phyloP scores from a whole-genome alignment of 495 filamentous ascomycete species.

The Neurospora sp. region DNA sequence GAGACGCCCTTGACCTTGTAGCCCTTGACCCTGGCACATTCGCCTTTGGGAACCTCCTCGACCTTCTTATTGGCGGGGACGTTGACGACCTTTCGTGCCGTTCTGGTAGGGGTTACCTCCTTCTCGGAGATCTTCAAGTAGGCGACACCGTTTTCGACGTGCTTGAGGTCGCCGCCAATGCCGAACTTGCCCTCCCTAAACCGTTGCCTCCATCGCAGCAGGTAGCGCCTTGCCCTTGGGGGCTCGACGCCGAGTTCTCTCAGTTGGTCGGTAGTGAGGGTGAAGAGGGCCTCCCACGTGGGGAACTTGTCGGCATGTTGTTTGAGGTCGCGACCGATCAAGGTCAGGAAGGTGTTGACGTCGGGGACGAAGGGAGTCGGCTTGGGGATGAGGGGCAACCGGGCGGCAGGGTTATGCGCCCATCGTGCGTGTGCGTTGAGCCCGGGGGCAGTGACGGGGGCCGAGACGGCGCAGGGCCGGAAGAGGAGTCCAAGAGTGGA shows the following conservation, averaged over 20 bases:
- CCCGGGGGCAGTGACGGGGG: conserved; percentile 8
- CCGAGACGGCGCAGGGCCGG: conserved; percentile 14
- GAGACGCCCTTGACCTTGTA: conserved; percentile 55
- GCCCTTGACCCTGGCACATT: conserved; percentile 44
- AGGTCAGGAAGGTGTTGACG: conserved; percentile 72
- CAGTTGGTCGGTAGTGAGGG: conserved; percentile 62
- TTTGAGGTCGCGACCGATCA: conserved; percentile 80
- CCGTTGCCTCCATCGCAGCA: conserved; percentile 74
- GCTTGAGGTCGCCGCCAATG: conserved; percentile 63
- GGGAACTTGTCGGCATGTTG: conserved; percentile 75
- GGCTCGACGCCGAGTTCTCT: conserved; percentile 78
- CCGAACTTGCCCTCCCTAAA: conserved; percentile 69
- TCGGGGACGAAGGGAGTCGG: conserved; percentile 83
- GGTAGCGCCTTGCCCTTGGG: conserved; percentile 67
- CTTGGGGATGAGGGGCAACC: conserved; percentile 45
- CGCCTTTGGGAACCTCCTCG: conserved; percentile 29
- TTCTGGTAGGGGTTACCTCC: conserved; percentile 18
- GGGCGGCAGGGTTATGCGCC: conserved; percentile 18
- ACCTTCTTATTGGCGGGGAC: conserved; percentile 44
- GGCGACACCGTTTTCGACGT: conserved; percentile 63
- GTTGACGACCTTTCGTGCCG: conserved; percentile 52
- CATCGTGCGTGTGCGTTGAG: conserved; percentile 22
- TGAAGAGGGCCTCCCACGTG: conserved; percentile 83
- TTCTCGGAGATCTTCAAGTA: conserved; percentile 59
- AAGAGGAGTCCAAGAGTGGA: conserved; percentile 21